A percentile compares a stretch with the other conserved stretches of the same genome.
These are phyloP conservation scores for Scytalidium sp. DNA, from an alignment of 2,329 filamentous ascomycete genomes.

Conservation along the genomic window DNA sequence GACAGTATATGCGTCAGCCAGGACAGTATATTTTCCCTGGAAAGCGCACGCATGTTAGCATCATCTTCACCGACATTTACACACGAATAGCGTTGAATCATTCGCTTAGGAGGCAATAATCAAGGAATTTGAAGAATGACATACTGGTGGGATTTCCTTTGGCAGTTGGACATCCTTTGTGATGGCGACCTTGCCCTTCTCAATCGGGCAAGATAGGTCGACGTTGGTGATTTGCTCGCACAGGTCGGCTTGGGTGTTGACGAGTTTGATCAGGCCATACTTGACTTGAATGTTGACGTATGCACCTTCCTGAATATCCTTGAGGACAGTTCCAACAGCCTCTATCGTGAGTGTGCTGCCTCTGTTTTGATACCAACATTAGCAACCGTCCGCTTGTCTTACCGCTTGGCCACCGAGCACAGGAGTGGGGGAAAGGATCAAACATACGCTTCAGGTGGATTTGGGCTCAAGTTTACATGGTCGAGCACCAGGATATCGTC, in stretches of 20 bases:
- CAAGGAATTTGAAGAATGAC: slow-evolving; percentile 32
- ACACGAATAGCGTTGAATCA: not conserved
- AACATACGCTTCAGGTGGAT: slow-evolving; percentile 82
- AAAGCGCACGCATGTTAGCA: slow-evolving; percentile 13
- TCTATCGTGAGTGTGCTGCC: slow-evolving; percentile 75
- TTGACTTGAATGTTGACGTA: slow-evolving; percentile 84
- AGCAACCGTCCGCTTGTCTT: slow-evolving; percentile 18
- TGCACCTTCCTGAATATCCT: slow-evolving; percentile 73
- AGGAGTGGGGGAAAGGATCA: slow-evolving; percentile 1
- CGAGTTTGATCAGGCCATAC: slow-evolving; percentile 87
- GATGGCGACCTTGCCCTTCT: slow-evolving; percentile 72
- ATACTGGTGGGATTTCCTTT: slow-evolving; percentile 81
- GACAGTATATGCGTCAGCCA: slow-evolving; percentile 77
- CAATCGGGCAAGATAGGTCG: slow-evolving; percentile 82
- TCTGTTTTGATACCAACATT: slow-evolving; percentile 44
- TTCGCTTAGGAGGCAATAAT: not conserved
- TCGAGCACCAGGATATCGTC: slow-evolving; percentile 74
- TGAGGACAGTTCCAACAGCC: slow-evolving; percentile 70
- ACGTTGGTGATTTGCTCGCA: slow-evolving; percentile 89
- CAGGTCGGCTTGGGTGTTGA: slow-evolving; percentile 77
- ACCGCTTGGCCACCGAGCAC: slow-evolving; percentile 3
- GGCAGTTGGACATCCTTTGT: slow-evolving; percentile 84
- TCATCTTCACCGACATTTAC: not conserved
- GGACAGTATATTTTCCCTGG: slow-evolving; percentile 85
- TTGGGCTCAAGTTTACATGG: slow-evolving; percentile 76